Base-by-base conservation (phyloP, 495 filamentous ascomycete genomes). In the Xanthoparmelia taractica region DNA sequence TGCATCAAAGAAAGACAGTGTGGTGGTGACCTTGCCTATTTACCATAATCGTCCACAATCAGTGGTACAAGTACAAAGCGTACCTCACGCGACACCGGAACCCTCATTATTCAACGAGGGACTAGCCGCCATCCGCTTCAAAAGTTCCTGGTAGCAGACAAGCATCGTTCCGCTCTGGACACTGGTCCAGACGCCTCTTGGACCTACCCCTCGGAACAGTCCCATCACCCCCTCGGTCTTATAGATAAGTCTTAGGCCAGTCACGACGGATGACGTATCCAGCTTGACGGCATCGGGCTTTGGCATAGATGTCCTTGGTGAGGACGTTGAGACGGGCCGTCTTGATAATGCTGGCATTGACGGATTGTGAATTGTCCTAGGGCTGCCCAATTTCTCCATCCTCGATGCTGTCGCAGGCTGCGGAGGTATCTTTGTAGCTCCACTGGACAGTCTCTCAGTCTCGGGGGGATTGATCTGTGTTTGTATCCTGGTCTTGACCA, bases 101-200 rank as follows among this genome's bases (percentile, higher is more conserved):
- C 59, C 67, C 15, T 64, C 68, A 15, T 40, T 17, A 25, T 68
- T 72, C 29, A 70, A 27, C 41, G 72, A 60, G 27, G 79, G 70
- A 61, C 76, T 77, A 13, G 72, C 64, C 59, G 90, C 89, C 67
- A 96, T 78, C 77, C 84, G 83, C 71, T 87, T 86, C 69, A 97
- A 73, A 57, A 98, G 77, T 61, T 84, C 86, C 75, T 97, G 95
- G 73, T 98, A 98, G 74, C 96, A 77, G 61, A 98, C 91, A 68
- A 98, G 76, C 94, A 98, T 98, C 57, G 92, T 96, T 31, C 93
- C 89, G 70, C 89, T 94, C 76, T 98, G 94, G 57, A 97, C 89
- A 71, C 91, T 95, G 56, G 94, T 97, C 94, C 94, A 98, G n/a
- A 97, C 91, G 61, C 85, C 85, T 38, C 94, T 84, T 12, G 94